These are phyloP conservation scores for Emergomyces pasteurianus DNA, from an alignment of 2,329 filamentous ascomycete species.

Conservation along the genomic window DNA sequence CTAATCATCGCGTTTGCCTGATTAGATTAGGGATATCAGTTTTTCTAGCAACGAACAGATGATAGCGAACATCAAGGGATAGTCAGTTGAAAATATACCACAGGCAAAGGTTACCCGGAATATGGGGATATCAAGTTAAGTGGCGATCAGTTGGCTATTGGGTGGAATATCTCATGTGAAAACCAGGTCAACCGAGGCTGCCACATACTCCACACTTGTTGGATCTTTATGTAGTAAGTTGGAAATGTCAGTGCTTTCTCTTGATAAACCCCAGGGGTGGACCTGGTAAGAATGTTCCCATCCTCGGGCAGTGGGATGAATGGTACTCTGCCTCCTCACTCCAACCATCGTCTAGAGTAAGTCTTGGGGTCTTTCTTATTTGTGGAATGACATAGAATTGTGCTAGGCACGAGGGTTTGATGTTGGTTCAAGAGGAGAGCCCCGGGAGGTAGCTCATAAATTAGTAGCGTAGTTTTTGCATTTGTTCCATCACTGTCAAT, in stretches of 20 bases:
- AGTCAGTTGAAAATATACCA: not conserved
- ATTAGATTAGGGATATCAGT: not conserved
- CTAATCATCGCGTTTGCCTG: not conserved
- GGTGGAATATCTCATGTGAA: not conserved
- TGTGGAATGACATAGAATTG: not conserved
- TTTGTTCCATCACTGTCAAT: not conserved
- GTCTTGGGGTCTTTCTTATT: not conserved
- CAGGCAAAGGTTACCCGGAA: not conserved
- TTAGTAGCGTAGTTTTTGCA: not conserved
- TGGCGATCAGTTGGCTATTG: not conserved
- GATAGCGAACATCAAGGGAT: not conserved
- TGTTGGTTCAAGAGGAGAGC: not conserved
- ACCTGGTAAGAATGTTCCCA: not conserved
- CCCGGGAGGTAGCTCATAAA: not conserved
- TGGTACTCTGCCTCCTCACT: not conserved
- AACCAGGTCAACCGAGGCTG: not conserved
- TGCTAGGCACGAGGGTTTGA: not conserved
- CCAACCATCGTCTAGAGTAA: not conserved
- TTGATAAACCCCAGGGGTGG: not conserved
- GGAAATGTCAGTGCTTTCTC: not conserved
- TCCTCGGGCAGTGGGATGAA: not conserved
- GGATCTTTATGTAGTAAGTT: not conserved
- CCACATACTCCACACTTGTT: not conserved
- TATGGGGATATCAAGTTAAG: not conserved
- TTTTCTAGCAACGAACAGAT: no score